Conservation (phyloP, 1,284 basidiomycete species). For the Mrakiaceae sp. region DNA sequence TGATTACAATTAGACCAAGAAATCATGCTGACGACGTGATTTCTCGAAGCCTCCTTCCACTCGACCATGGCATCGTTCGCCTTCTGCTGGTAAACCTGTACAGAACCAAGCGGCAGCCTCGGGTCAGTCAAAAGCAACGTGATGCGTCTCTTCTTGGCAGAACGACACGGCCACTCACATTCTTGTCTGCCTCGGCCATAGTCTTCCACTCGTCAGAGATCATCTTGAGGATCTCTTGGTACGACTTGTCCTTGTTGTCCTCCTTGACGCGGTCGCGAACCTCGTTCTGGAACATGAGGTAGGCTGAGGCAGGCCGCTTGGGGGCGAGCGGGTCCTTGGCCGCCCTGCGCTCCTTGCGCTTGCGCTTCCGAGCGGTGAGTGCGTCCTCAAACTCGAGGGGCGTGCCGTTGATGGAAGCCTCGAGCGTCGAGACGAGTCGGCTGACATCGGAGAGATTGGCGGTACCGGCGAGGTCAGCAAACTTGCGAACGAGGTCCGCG, state of each 20-base stretch:
- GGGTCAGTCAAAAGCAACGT: background rate
- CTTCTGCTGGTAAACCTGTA: constrained; percentile 3
- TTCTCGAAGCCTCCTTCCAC: constrained; percentile 18
- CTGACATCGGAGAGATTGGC: constrained; percentile 10
- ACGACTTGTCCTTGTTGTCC: constrained; percentile 51
- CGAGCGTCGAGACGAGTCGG: constrained; percentile 7
- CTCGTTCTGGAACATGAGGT: constrained; percentile 91
- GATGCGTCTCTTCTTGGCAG: background rate
- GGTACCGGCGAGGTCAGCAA: background rate
- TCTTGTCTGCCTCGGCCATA: constrained; percentile 57
- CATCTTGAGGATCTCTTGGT: constrained; percentile 59
- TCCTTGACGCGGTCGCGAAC: constrained; percentile 61
- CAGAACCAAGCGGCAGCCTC: constrained; percentile 16
- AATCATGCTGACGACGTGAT: too few relatives aligned
- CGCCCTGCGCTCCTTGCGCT: constrained; percentile 43
- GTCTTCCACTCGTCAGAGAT: constrained; percentile 65
- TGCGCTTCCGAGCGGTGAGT: background rate
- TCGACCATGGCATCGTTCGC: constrained; percentile 11
- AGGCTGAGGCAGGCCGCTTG: constrained; percentile 86
- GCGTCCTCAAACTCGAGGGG: constrained; percentile 4
- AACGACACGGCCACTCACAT: constrained; percentile 41
- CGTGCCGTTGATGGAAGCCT: constrained; percentile 14
- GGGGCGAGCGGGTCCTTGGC: constrained; percentile 84
- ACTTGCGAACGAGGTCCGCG: too few relatives aligned
- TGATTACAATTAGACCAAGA: too few relatives aligned